Base-by-base conservation (phyloP, 441 rosid species). In the Metrosideros polymorpha region DNA sequence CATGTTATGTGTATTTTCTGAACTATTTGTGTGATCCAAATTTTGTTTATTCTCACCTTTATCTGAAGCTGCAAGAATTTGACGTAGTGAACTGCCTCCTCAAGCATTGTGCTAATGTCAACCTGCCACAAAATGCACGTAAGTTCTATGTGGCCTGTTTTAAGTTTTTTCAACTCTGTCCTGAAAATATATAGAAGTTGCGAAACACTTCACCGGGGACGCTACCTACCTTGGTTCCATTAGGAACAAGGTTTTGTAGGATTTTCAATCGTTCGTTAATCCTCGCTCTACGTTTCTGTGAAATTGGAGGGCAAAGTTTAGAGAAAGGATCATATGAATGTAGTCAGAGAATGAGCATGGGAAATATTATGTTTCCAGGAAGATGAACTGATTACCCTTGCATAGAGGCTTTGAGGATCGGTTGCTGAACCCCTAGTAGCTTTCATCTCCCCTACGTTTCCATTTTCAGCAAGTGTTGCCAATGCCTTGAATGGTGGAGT, bases 221-320 rank as follows among this genome's bases (percentile, higher is more conserved):
- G 79, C 79, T 71, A 22, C 79, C 79, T 50, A 86, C 88, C 85
- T 83, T 86, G 61, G 85, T 86, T 86, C 88, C 85, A 86, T 63
- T 86, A 10, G 83, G 85, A 29, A 86, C 47, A 17, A 61, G 85
- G 61, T 86, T 83, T 29, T 86, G 88, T 27, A 83, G 47, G 29
- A 86, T 86, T 52, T 42, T 83, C 61, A 83, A 22, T 30, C 85
- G 53, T 25, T 49, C 63, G 3, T 86, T 86, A 47, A 83, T 86
- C 50, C 83, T 25, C 39, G 53, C 85, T 77, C 85, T 86, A 42
- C 85, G 39, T 51, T 66, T 86, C 88, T 59, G 85, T 55, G 71
- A 51, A 35, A 50, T 30, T 5, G 12, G 77, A 22, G 10, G 17
- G 35, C 49, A 39, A 35, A 59, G 39, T 30, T 54, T 24, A 51